Evolutionary conservation across 768 basidiomycete species (phyloP).

Genomic region (Podaxis sp.): DNA sequence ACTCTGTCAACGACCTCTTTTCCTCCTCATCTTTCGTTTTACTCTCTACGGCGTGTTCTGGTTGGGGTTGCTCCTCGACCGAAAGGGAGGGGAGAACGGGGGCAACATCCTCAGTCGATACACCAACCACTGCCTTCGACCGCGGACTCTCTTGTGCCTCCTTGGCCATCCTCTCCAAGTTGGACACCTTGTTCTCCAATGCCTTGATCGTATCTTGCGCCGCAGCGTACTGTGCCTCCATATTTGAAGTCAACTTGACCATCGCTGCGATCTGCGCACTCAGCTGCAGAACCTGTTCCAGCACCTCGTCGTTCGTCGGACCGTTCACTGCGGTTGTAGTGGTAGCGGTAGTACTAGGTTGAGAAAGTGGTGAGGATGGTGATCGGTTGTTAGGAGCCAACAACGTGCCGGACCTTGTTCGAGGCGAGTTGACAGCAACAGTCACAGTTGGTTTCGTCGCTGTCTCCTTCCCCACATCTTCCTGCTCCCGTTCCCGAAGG

Average conservation of each 20-base stretch:
- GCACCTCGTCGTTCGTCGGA: conserved; percentile 33
- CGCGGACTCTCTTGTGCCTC: conserved; percentile 35
- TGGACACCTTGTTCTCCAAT: conserved; percentile 66
- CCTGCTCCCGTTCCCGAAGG: conserved; percentile 22
- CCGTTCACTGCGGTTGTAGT: neutral
- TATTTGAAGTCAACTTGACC: conserved; percentile 64
- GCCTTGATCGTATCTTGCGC: conserved; percentile 74
- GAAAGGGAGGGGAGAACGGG: neutral
- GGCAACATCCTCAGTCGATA: neutral
- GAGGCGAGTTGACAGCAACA: neutral
- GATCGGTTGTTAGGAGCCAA: conserved; percentile 16
- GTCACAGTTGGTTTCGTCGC: neutral
- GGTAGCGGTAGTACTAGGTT: conserved; percentile 12
- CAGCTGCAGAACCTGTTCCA: conserved; percentile 65
- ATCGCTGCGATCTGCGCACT: conserved; percentile 76
- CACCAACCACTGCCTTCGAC: neutral
- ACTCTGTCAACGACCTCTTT: conserved; percentile 40
- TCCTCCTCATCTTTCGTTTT: conserved; percentile 11
- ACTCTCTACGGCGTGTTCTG: too few species aligned
- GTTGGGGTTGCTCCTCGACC: too few species aligned
- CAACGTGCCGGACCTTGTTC: conserved; percentile 11
- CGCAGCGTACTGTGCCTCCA: conserved; percentile 76
- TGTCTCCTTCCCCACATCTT: neutral
- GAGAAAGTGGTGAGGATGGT: conserved; percentile 28
- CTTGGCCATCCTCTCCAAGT: conserved; percentile 65